Evolutionary conservation across 2,329 filamentous ascomycete genomes (phyloP), one percentile per base, ranked within the genome.

Genomic region (Aspergillus ochraceus): DNA sequence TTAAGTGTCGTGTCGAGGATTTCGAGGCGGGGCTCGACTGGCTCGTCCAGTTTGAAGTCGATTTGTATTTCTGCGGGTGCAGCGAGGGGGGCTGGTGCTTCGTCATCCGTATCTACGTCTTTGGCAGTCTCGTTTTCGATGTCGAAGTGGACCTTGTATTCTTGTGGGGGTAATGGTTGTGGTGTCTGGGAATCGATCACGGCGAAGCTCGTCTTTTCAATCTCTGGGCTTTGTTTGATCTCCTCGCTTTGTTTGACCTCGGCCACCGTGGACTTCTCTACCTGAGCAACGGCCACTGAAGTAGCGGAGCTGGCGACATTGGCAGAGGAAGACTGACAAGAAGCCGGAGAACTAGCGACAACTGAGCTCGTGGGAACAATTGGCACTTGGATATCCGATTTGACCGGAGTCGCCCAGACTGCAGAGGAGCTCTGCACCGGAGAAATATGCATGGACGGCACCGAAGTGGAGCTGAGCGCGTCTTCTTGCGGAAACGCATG

Each of bases 401-500:
- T 26, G 39, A 17, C 19, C 46, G 55, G 24, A 52, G 20, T 49
- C 4, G 39, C 24, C 55, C 50, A 46, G 9, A 45, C 26, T 42
- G 45, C 36, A 10, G 57, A 51, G 29, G 60, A 49, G 22, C 45
- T 30, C 11, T 61, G 60, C n/a, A 52, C 45, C 32, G 52, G 22
- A 50, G 60, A 49, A 20, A 61, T 53, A 17, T 42, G 36, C 36
- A 42, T 42, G 6, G 46, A 49, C 10, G 59, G 26, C 6, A 50
- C 53, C 9, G 49, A n/a, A 30, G 42, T 19, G 20, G 57, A 55
- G 9, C 60, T 55, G 32, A 60, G n/a, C 52, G 59, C 55, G 17
- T 66, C 60, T 9, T 66, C 60, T 9, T 39, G 58, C 4, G 67
- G 57, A 19, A 69, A 67, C 1, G 54, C 59, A 14, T 55, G 61